Evolutionary conservation across 352 stramenopile species (phyloP).

Genomic region (Phytophthora uliginosa): DNA sequence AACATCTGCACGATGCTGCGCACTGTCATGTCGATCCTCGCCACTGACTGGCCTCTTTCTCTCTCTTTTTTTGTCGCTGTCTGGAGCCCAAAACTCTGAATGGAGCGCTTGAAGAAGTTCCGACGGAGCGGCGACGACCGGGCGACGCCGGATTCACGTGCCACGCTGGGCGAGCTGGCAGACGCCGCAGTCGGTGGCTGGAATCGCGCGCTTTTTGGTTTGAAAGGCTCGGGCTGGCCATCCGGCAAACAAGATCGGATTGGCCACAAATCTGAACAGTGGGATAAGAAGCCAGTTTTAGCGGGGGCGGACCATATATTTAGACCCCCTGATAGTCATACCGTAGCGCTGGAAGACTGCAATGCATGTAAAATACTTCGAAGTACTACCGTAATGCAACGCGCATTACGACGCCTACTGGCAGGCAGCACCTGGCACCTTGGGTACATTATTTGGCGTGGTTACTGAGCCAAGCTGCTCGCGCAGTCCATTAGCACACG

Average conservation of each 20-base stretch:
- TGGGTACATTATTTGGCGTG: not conserved
- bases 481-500: not conserved
- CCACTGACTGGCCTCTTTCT: slow-evolving; percentile 13
- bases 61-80: not conserved
- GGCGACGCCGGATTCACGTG: slow-evolving; percentile 22
- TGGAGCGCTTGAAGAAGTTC: slow-evolving; percentile 38
- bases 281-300: slow-evolving; percentile 31
- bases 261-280: slow-evolving; percentile 30
- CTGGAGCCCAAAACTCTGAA: slow-evolving; percentile 24
- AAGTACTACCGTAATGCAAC: not conserved
- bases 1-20: slow-evolving; percentile 48
- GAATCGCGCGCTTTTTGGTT: slow-evolving; percentile 33
- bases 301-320: slow-evolving; percentile 23
- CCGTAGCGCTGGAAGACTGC: not conserved
- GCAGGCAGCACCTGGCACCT: not conserved
- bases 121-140: slow-evolving; percentile 18
- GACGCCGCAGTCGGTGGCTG: slow-evolving; percentile 29
- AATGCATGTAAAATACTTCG: not conserved
- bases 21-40: slow-evolving; percentile 40
- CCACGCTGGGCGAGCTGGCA: slow-evolving; percentile 10
- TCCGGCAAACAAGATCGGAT: slow-evolving; percentile 9
- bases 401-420: not conserved
- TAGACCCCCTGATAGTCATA: not conserved
- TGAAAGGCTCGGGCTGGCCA: slow-evolving; percentile 9
- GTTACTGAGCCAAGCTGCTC: not conserved